Evolutionary conservation across 1,284 basidiomycete genomes (phyloP).

Genomic region (Naganishia liquefaciens): DNA sequence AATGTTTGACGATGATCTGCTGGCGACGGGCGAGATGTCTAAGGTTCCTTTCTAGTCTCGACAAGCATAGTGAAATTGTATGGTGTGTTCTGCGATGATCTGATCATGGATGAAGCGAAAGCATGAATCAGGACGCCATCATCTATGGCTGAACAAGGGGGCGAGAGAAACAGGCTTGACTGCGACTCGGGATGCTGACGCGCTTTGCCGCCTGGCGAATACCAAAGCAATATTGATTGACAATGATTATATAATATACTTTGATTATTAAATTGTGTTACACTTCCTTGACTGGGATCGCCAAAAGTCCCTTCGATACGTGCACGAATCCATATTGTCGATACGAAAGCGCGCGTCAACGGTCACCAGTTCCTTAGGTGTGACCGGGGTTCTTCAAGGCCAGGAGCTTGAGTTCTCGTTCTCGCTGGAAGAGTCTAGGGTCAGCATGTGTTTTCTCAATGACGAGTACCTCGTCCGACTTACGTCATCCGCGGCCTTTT

Average conservation of each 20-base stretch:
- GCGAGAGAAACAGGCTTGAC: no score
- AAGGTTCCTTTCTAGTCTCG: slow-evolving; percentile 66
- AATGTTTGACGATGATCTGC: slow-evolving; percentile 74
- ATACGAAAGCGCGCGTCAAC: not conserved
- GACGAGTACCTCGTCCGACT: slow-evolving; percentile 34
- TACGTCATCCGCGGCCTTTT: slow-evolving; percentile 56
- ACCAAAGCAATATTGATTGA: not conserved
- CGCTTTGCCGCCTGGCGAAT: no score
- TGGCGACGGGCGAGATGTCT: slow-evolving; percentile 80
- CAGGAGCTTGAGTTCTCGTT: slow-evolving; percentile 53
- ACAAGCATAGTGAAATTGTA: no score
- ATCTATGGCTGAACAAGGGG: no score
- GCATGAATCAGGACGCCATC: no score
- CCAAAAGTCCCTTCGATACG: not conserved
- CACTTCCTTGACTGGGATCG: not conserved
- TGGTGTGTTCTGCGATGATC: no score
- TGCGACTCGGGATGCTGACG: no score
- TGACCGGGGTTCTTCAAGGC: slow-evolving; percentile 54
- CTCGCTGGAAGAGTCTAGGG: slow-evolving; percentile 42
- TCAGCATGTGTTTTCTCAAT: not conserved
- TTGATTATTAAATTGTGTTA: not conserved
- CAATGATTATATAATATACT: slow-evolving; percentile 1
- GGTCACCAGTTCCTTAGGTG: slow-evolving; percentile 39
- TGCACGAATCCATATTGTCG: no score
- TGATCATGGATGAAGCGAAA: no score